Conservation (phyloP, 257 asterid species). For the Solanum appendiculatum region DNA sequence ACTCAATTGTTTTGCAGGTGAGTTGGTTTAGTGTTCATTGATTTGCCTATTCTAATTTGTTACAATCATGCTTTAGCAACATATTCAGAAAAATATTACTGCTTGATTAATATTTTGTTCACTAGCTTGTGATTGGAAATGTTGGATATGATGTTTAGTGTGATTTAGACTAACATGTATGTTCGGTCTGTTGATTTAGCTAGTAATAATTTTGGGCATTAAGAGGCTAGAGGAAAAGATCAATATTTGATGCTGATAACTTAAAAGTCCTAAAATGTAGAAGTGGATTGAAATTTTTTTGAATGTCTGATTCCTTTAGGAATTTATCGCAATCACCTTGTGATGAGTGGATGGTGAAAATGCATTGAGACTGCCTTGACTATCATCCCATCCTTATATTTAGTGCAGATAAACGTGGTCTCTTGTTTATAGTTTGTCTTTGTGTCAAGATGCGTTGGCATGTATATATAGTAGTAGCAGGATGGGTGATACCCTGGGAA, state of each 20-base stretch:
- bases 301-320: neutral
- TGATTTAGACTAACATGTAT: neutral
- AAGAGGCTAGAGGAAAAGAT: neutral
- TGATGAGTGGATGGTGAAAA: neutral
- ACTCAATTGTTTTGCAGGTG: conserved; percentile 88
- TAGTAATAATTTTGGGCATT: neutral
- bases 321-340: neutral
- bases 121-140: neutral
- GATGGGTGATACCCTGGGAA: neutral
- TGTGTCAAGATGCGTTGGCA: neutral
- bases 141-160: neutral
- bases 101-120: neutral
- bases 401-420: neutral
- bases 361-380: neutral
- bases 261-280: neutral
- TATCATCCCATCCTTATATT: neutral
- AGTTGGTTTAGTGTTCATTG: neutral
- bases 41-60: neutral
- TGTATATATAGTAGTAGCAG: neutral
- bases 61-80: neutral
- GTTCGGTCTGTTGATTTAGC: neutral
- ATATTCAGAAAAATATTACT: neutral
- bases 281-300: neutral
- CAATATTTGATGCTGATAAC: neutral
- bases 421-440: neutral